A percentile compares a stretch with the other conserved stretches of the same genome.
Conservation (phyloP, 352 stramenopile species). For the Globisporangium echinulatum region DNA sequence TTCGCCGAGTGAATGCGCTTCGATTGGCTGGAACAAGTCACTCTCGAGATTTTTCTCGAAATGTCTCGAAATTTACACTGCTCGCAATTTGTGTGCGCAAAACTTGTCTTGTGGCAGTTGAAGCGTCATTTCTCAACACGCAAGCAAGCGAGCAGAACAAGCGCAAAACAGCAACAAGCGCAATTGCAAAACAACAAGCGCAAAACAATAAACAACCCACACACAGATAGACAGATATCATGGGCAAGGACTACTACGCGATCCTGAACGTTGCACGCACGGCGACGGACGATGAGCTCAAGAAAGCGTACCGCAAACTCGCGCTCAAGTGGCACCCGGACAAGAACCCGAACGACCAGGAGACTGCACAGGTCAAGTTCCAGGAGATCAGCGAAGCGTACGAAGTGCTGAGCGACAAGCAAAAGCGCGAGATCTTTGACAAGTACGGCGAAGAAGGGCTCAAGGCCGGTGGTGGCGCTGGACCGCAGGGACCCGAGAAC, state of each 20-base stretch:
- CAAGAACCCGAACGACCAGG: conserved; percentile 88
- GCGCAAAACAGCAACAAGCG: neutral
- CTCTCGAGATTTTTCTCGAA: conserved; percentile 22
- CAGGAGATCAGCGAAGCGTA: conserved; percentile 92
- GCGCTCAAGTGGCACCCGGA: conserved; percentile 91
- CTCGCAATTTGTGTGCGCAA: neutral
- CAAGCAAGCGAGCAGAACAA: neutral
- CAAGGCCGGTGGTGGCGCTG: conserved; percentile 32
- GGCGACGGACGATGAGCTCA: conserved; percentile 71
- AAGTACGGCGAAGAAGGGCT: conserved; percentile 90
- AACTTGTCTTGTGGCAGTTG: neutral
- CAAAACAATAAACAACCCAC: neutral
- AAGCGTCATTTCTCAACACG: conserved; percentile 11
- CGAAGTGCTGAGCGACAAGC: conserved; percentile 90
- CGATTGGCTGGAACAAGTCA: neutral
- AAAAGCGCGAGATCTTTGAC: conserved; percentile 91
- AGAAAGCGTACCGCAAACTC: conserved; percentile 87
- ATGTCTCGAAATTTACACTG: conserved; percentile 21
- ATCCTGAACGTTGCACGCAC: conserved; percentile 60
- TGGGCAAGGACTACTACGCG: conserved; percentile 87
- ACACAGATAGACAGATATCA: conserved; percentile 13
- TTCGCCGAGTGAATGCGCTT: too few relatives aligned
- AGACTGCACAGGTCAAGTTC: conserved; percentile 87
- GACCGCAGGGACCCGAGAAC: conserved; percentile 11
- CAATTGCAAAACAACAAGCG: neutral